Base-by-base conservation (phyloP, 371 early-diverging fungal genomes). In the Mucor circinelloides region DNA sequence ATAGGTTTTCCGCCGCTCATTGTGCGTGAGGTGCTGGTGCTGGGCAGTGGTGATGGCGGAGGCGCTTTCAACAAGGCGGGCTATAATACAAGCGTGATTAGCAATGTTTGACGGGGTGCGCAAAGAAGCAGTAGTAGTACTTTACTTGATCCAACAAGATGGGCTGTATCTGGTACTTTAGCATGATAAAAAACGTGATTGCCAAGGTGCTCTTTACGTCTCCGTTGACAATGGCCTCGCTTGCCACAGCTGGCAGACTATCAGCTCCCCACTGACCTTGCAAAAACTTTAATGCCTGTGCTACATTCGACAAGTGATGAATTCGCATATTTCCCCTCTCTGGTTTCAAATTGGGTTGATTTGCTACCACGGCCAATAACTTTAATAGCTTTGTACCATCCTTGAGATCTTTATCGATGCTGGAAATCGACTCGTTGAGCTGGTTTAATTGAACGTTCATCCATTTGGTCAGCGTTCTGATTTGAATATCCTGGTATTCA, bases 121-220 rank as follows among this genome's bases (percentile, higher is more conserved):
- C n/a, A n/a, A n/a, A n/a, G n/a, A n/a, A n/a, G n/a, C n/a, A n/a
- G n/a, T n/a, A n/a, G n/a, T n/a, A n/a, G n/a, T n/a, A n/a, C 40
- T 31, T 48, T 62, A 34, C 63, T 27, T 50, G 52, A 38, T 42
- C 62, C 69, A 32, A 59, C 46, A 81, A 72, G 40, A 83, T 75
- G 6, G 74, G 75, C 50, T 85, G 85, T 48, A 89, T 78, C 34
- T 89, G 86, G 67, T 91, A 91, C 58, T 86, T 82, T 28, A 90
- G 76, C 78, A 94, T 94, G 64, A 96, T 81, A 27, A 89, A 84
- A 86, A 89, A 95, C 13, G 94, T 77, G 21, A 94, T 76, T 6
- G 93, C 95, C 7, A 96, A 69, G 4, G 93, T 94, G 59, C 92
- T 83, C 73, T 95, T 95, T 32, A 89, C 64, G 72, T 95, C 92